Evolutionary conservation across 495 filamentous ascomycete genomes (phyloP).

Genomic region (Trichocladium uniseriatum): DNA sequence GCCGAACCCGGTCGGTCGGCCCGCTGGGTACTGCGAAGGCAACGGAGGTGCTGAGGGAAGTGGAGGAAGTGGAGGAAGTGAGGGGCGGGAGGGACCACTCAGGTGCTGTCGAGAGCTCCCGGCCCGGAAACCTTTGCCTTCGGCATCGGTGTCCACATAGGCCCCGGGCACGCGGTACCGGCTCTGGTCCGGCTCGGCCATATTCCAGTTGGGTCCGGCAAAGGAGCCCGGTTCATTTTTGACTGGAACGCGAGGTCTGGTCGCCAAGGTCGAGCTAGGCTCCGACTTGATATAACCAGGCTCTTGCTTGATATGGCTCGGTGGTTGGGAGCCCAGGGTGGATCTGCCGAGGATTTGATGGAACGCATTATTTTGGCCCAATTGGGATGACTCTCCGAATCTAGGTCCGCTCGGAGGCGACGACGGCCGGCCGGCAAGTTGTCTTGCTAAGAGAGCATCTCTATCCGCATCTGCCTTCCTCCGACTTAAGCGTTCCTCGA

Average conservation of each 20-base stretch:
- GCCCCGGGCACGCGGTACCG: slow-evolving; percentile 10
- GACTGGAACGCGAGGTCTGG: slow-evolving; percentile 1
- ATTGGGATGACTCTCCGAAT: not conserved
- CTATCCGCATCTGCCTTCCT: slow-evolving; percentile 9
- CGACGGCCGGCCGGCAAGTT: slow-evolving; percentile 3
- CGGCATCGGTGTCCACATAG: slow-evolving; percentile 9
- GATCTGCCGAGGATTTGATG: slow-evolving; percentile 8
- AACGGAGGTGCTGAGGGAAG: not conserved
- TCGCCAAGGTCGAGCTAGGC: not conserved
- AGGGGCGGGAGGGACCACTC: not conserved
- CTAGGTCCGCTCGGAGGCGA: not conserved
- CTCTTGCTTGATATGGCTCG: slow-evolving; percentile 4
- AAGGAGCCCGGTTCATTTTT: not conserved
- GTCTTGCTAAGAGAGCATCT: slow-evolving; percentile 14
- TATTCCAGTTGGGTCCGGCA: not conserved
- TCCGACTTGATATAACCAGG: not conserved
- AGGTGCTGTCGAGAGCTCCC: not conserved
- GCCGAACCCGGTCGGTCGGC: not conserved
- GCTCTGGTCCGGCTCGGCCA: not conserved
- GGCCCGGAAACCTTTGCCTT: not conserved
- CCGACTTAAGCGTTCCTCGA: slow-evolving; percentile 10
- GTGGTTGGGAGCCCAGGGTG: not conserved
- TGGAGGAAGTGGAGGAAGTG: not conserved
- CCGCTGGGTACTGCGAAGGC: too few species aligned
- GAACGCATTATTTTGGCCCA: slow-evolving; percentile 6